Evolutionary conservation across 192 early-diverging fungal species (phyloP), one percentile per base, ranked within the genome.

Genomic region (Chytriomyces sp.): DNA sequence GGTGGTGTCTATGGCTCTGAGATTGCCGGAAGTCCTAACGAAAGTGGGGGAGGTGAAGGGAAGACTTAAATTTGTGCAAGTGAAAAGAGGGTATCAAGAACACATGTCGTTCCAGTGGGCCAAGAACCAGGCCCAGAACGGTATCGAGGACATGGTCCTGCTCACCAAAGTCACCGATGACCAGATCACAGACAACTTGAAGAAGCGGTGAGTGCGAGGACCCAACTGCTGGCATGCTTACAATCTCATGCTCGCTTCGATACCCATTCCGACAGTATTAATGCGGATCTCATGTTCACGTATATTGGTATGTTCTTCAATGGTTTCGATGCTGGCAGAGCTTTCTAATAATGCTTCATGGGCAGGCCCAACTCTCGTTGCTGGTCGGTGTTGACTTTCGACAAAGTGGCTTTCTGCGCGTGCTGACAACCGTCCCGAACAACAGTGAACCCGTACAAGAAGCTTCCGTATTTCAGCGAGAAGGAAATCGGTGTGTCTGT

Each of bases 371-470:
- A 89, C 87, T 0, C 80, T 89, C 7, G 87, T 89, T 26, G 87
- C 87, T 23, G 84, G 85, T 86, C 18, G 45, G 53, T 35, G 35
- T 35, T 35, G 35, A 35, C 35, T 35, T 35, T 35, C 35, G 35
- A 35, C 4, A 35, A 35, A 35, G 35, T 35, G 35, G 35, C 35
- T 35, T 35, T 35, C 35, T 2, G 35, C 35, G 35, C 35, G 35
- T 35, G 35, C 35, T 35, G 35, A 35, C 35, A 35, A 35, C 35
- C 35, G 35, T 35, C 35, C 35, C 35, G 35, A 35, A 35, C 35
- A 75, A 89, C 89, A 89, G 95, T 98, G 44, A 99, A 99, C 79
- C 97, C 97, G 26, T 99, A 97, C 89, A 93, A 92, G 77, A 95
- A 97, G 77, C 86, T 98, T 59, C 94, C 94, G 48, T 96, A 97